Conservation (phyloP, 805 yeast genomes). For the Tetrapisispora nanseiensis region DNA sequence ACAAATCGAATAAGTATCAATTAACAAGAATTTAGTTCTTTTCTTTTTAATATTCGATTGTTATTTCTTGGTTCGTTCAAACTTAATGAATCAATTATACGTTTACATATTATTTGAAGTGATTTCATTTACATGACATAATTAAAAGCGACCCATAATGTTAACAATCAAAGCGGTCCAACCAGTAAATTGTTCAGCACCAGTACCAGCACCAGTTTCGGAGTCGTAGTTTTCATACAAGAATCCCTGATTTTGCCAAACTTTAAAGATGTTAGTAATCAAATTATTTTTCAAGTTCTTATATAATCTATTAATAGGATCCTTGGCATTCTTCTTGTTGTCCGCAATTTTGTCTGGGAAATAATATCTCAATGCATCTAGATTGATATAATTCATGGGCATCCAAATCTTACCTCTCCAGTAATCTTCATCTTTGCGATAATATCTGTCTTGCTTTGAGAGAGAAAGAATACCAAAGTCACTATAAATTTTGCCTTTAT, state of each 20-base stretch:
- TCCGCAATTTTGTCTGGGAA: slow-evolving; percentile 22
- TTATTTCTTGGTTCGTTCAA: background rate
- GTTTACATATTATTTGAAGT: too few species aligned
- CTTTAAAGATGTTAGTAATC: slow-evolving; percentile 54
- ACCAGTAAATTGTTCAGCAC: slow-evolving; percentile 85
- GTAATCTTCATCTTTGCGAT: slow-evolving; percentile 77
- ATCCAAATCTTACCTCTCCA: slow-evolving; percentile 96
- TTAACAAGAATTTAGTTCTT: too few species aligned
- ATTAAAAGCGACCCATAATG: slow-evolving; percentile 44
- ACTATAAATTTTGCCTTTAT: slow-evolving; percentile 69
- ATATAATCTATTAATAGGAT: slow-evolving; percentile 43
- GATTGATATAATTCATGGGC: slow-evolving; percentile 73
- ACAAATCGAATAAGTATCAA: too few species aligned
- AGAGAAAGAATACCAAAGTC: slow-evolving; percentile 73
- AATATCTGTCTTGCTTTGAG: slow-evolving; percentile 53
- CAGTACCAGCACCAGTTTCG: slow-evolving; percentile 58
- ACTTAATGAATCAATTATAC: too few species aligned
- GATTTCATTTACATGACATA: background rate
- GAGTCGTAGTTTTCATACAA: slow-evolving; percentile 91
- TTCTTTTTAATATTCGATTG: too few species aligned
- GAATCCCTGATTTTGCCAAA: slow-evolving; percentile 68
- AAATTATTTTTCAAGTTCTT: slow-evolving; percentile 51
- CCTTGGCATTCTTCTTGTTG: slow-evolving; percentile 8
- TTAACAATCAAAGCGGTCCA: slow-evolving; percentile 81
- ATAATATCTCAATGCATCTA: slow-evolving; percentile 62